These are phyloP conservation scores for Nannizziopsis arthrosporioides DNA, from an alignment of 2,329 filamentous ascomycete genomes.

Conservation along the genomic window DNA sequence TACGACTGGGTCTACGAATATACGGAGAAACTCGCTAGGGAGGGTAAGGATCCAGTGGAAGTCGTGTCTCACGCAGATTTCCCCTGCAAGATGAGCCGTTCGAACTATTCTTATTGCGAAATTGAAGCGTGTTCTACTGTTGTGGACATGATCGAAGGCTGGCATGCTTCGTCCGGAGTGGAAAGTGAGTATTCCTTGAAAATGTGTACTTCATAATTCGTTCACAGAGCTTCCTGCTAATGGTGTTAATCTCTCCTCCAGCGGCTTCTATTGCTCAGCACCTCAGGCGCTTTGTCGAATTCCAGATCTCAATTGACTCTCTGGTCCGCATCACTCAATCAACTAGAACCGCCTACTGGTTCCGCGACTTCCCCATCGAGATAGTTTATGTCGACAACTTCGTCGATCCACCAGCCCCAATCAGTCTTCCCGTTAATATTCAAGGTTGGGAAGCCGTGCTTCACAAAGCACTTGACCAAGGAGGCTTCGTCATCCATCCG, in stretches of 20 bases:
- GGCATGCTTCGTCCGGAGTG: neutral
- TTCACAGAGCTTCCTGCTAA: neutral
- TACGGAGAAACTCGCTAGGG: neutral
- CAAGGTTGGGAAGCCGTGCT: neutral
- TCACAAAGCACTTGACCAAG: neutral
- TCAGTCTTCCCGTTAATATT: neutral
- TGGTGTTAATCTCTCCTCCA: neutral
- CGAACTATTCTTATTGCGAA: neutral
- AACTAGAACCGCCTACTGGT: neutral
- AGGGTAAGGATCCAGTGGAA: neutral
- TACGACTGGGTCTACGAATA: conserved; percentile 5
- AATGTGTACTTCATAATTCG: neutral
- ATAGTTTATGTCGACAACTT: conserved; percentile 4
- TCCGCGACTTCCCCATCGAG: conserved; percentile 1
- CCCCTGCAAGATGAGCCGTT: neutral
- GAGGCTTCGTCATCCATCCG: neutral
- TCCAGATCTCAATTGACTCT: conserved; percentile 1
- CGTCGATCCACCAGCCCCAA: neutral
- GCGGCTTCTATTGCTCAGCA: neutral
- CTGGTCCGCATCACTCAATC: neutral
- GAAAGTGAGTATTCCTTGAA: neutral
- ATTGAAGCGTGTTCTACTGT: neutral
- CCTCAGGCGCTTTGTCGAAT: conserved; percentile 3
- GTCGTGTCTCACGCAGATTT: conserved; percentile 1
- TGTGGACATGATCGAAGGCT: conserved; percentile 1